phyloP scores from a whole-genome alignment of 2,329 filamentous ascomycete genomes.

The Exophiala oligosperma region DNA sequence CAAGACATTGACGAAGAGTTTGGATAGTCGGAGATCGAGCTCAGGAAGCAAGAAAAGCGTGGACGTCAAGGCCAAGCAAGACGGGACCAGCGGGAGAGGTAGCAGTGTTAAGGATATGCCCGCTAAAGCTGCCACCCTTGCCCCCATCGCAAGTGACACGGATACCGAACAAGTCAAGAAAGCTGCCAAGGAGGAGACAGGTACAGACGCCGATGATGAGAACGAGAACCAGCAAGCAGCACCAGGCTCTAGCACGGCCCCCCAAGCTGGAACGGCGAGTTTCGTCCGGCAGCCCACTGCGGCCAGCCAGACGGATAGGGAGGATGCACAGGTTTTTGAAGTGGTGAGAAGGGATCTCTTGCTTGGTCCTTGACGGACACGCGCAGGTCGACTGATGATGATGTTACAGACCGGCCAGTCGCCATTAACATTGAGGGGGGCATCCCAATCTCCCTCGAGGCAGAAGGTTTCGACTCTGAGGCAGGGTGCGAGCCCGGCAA shows the following conservation, averaged over 20 bases:
- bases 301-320: constrained; percentile 32
- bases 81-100: constrained; percentile 4
- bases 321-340: constrained; percentile 44
- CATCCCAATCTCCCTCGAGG: constrained; percentile 20
- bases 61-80: constrained; percentile 19
- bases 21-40: constrained; percentile 89
- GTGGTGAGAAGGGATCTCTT: constrained; percentile 51
- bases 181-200: constrained; percentile 3
- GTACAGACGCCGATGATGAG: constrained; percentile 15
- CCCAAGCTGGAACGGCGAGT: constrained; percentile 11
- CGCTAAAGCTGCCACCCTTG: constrained; percentile 17
- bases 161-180: constrained; percentile 33
- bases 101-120: constrained; percentile 15
- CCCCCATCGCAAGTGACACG: constrained; percentile 31
- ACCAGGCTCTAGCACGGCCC: neutral
- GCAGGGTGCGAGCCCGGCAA: constrained; percentile 15
- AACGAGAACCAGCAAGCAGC: constrained; percentile 2
- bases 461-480: constrained; percentile 8
- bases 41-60: constrained; percentile 75
- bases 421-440: constrained; percentile 1
- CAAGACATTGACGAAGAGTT: constrained; percentile 78
- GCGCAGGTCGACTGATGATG: constrained; percentile 11
- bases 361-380: constrained; percentile 40
- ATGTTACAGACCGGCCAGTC: neutral
- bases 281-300: constrained; percentile 23